Base-by-base conservation (phyloP, 225 moss, liverwort and hornwort genomes). In the Neckera pumila region DNA sequence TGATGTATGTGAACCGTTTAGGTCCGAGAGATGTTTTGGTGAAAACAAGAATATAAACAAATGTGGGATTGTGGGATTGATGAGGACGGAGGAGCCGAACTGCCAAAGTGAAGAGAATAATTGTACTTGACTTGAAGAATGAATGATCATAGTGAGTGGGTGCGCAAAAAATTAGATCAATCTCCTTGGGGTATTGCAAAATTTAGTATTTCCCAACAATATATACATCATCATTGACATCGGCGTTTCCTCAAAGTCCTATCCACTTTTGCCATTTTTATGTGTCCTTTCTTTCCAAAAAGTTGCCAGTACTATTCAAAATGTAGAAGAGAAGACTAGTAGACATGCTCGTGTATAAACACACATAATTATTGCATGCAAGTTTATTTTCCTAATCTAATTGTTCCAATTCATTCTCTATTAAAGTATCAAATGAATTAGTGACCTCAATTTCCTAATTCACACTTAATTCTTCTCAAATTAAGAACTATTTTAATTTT, bases 41-140 rank as follows among this genome's bases (percentile, higher is more conserved):
- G 25, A 26, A 1, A 78, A 16, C 10, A n/a, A 56, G 17, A 56
- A 78, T 78, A 56, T 78, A 56, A 6, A 25, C 1, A 54, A 3
- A 34, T 14, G 9, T 31, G 62, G 33, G 3, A 63, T 63, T 54
- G 36, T 54, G n/a, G 6, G 77, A 77, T n/a, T 77, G 15, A 0
- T 54, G 15, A 36, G 3, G 9, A 36, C 2, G 0, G 15, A 78
- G 11, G 26, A 57, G 11, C 0, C 0, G n/a, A n/a, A n/a, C n/a
- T n/a, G n/a, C n/a, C n/a, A 0, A 57, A 78, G 26, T 57, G 4
- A 17, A 17, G 57, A 38, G 16, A 78, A 6, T 26, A 38, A 17
- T 38, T 0, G 0, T 38, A 17, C 12, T 4, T 76, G 10, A 78
- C n/a, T 78, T 78, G 56, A 56, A 26, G 25, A 56, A 56, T 26